Percentiles rank a stretch among this genome's conserved stretches.
These are phyloP conservation scores for Dictyophora rubrovolvata DNA, from an alignment of 768 basidiomycete genomes.

Conservation along the genomic window DNA sequence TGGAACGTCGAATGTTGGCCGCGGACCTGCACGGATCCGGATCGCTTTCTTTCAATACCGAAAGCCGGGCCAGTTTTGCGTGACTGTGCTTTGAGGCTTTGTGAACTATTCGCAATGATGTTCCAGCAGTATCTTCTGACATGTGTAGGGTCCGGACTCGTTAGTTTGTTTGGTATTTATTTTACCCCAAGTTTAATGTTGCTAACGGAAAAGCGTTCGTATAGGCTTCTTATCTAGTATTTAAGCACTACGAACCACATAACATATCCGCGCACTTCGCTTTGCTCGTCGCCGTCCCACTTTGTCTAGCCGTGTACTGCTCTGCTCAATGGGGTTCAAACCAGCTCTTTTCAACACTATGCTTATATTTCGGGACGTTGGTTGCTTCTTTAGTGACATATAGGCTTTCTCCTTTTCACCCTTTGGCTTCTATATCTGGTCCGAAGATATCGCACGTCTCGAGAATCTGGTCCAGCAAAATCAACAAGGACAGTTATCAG, in stretches of 20 bases:
- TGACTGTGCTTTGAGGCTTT: too few relatives aligned
- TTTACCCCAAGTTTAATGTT: not conserved
- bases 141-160: too few relatives aligned
- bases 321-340: not conserved
- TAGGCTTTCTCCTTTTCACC: constrained; percentile 44
- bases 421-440: constrained; percentile 43
- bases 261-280: not conserved
- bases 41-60: too few relatives aligned
- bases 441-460: constrained; percentile 33
- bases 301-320: not conserved
- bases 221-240: not conserved
- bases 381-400: constrained; percentile 21
- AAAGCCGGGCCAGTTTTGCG: too few relatives aligned
- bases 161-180: too few relatives aligned
- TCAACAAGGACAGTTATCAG: constrained; percentile 32
- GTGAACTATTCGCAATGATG: too few relatives aligned
- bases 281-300: not conserved
- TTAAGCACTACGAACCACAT: not conserved
- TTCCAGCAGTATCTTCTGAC: too few relatives aligned
- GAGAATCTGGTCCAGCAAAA: constrained; percentile 28
- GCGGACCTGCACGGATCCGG: too few relatives aligned
- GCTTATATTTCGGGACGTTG: not conserved
- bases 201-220: not conserved
- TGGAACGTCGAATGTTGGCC: too few relatives aligned
- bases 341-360: not conserved